Evolutionary conservation across 768 basidiomycete genomes (phyloP).

Genomic region (Tubosaeta sp.): DNA sequence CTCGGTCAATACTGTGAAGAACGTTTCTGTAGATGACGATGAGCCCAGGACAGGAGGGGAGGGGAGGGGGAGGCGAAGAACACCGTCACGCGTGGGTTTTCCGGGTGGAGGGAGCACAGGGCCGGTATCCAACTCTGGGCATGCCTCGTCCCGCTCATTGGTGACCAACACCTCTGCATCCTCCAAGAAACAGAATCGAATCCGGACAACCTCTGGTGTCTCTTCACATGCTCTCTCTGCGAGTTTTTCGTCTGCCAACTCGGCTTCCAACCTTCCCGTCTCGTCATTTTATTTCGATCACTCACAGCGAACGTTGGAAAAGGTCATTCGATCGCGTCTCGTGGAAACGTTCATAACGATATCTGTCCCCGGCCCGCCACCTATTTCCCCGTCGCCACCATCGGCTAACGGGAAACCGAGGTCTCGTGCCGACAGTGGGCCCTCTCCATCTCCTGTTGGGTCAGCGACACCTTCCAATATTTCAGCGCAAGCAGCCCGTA

Average conservation of each 20-base stretch:
- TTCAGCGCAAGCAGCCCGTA: slow-evolving; percentile 11
- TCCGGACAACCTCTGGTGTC: slow-evolving; percentile 50
- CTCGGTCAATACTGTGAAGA: slow-evolving; percentile 49
- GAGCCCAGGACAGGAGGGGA: slow-evolving; percentile 27
- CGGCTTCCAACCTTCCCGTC: slow-evolving; percentile 17
- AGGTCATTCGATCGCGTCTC: slow-evolving; percentile 63
- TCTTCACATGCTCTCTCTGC: slow-evolving; percentile 34
- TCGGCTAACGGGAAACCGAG: slow-evolving; percentile 20
- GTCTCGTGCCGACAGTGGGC: slow-evolving; percentile 25
- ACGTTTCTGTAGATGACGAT: slow-evolving; percentile 42
- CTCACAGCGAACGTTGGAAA: slow-evolving; percentile 67
- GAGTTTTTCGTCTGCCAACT: slow-evolving; percentile 7
- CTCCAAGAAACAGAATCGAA: slow-evolving; percentile 34
- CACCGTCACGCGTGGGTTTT: slow-evolving; percentile 46
- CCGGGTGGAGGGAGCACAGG: slow-evolving; percentile 19
- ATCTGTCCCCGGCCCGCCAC: slow-evolving; percentile 34
- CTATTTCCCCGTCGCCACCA: slow-evolving; percentile 25
- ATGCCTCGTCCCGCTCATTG: slow-evolving; percentile 14
- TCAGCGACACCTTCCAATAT: neutral
- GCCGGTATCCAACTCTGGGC: slow-evolving; percentile 6
- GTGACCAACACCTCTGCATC: slow-evolving; percentile 22
- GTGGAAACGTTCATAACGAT: slow-evolving; percentile 75
- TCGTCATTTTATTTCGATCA: slow-evolving; percentile 47
- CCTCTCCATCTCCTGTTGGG: slow-evolving; percentile 7
- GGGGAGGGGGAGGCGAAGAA: slow-evolving; percentile 38